A percentile compares a stretch with the other conserved stretches of the same genome.
phyloP scores from a whole-genome alignment of 176 grass and related monocot genomes.

The Eleusine coracana region DNA sequence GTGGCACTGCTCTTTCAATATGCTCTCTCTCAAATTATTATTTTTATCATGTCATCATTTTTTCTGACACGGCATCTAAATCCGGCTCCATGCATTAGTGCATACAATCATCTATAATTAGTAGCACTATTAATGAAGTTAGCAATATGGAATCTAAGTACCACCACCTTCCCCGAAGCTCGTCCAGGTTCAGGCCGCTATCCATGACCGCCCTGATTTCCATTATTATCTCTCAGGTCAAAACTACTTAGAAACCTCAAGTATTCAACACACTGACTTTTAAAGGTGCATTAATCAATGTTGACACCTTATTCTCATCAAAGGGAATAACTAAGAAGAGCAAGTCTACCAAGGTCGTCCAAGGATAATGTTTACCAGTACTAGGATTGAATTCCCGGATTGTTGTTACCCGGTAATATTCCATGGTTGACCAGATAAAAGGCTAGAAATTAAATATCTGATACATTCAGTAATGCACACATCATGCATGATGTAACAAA shows the following conservation, averaged over 20 bases:
- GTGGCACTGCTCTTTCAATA: no score
- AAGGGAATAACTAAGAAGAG: neutral
- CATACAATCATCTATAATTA: neutral
- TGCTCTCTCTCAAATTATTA: no score
- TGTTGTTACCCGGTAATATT: neutral
- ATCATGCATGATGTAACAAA: neutral
- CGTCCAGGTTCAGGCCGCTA: neutral
- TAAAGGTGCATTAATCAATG: neutral
- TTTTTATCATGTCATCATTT: no score
- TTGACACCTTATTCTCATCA: neutral
- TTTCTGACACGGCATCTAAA: no score
- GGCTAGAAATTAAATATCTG: neutral
- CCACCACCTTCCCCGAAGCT: neutral
- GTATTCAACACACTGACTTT: neutral
- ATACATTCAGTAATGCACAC: neutral
- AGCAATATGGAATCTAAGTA: constrained; percentile 1
- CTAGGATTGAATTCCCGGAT: neutral
- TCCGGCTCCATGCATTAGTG: no score
- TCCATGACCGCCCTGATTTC: neutral
- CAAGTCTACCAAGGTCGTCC: neutral
- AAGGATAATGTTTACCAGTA: neutral
- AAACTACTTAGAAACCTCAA: neutral
- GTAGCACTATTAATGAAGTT: neutral
- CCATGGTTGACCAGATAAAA: neutral
- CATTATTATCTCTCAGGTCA: neutral